These are phyloP conservation scores for Heliamphora pulchella DNA, from an alignment of 179 eudicot species.

Conservation along the genomic window DNA sequence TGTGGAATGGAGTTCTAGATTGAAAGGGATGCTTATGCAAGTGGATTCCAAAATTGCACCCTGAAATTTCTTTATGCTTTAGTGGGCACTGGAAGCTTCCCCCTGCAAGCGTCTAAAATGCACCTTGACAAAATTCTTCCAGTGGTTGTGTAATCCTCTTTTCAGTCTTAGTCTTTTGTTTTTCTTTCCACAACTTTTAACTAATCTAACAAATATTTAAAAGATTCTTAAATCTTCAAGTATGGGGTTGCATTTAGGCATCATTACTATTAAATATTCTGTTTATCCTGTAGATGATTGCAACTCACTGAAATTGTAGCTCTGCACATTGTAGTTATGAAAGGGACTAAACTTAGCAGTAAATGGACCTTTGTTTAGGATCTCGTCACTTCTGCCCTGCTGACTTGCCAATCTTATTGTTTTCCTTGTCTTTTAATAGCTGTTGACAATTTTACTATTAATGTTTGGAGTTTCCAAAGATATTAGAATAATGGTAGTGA, in stretches of 20 bases:
- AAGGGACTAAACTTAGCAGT: background rate
- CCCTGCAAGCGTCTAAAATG: background rate
- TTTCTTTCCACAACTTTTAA: background rate
- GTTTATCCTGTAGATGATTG: background rate
- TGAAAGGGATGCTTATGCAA: background rate
- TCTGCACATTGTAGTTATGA: background rate
- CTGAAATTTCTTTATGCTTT: background rate
- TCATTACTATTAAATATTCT: background rate
- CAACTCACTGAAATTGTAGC: background rate
- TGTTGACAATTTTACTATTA: background rate
- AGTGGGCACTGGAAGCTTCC: background rate
- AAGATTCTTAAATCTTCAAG: background rate
- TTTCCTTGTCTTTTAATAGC: background rate
- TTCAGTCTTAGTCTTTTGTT: background rate
- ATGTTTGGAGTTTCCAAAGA: background rate
- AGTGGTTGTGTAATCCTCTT: background rate
- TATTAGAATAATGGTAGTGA: background rate
- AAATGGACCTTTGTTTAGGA: background rate
- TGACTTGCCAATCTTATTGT: background rate
- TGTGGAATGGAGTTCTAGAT: background rate
- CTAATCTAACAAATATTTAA: background rate
- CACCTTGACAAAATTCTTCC: background rate
- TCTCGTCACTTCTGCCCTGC: background rate
- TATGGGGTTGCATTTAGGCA: background rate
- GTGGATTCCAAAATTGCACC: background rate